Conservation (phyloP, 2,329 filamentous ascomycete species). For the Paramyrothecium roridum region DNA sequence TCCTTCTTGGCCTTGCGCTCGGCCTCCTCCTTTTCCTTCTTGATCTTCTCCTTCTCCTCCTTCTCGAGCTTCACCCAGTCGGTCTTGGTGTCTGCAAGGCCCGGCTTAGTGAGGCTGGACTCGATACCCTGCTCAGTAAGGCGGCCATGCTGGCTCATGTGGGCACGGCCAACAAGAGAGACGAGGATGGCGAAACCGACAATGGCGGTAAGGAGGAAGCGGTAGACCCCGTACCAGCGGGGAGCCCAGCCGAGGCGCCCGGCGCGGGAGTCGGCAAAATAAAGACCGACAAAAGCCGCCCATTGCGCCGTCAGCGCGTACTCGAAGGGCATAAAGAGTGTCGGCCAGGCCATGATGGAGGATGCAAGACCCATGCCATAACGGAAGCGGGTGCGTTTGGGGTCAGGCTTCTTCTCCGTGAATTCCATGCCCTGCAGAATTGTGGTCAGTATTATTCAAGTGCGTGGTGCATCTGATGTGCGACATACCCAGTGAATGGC, state of each 20-base stretch:
- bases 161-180: slow-evolving; percentile 77
- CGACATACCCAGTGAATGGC: slow-evolving; percentile 77
- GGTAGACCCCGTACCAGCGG: slow-evolving; percentile 82
- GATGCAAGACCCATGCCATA: slow-evolving; percentile 82
- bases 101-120: slow-evolving; percentile 32
- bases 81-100: slow-evolving; percentile 29
- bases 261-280: slow-evolving; percentile 78
- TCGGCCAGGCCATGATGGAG: slow-evolving; percentile 84
- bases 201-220: slow-evolving; percentile 87
- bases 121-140: slow-evolving; percentile 30
- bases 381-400: slow-evolving; percentile 67
- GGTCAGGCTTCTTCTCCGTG: slow-evolving; percentile 61
- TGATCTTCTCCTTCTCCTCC: slow-evolving; percentile 30
- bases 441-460: not conserved
- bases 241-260: slow-evolving; percentile 75
- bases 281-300: slow-evolving; percentile 77
- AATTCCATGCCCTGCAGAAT: slow-evolving; percentile 67
- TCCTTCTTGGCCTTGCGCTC: slow-evolving; percentile 14
- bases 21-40: slow-evolving; percentile 19
- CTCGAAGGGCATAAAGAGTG: slow-evolving; percentile 77
- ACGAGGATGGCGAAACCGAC: slow-evolving; percentile 80
- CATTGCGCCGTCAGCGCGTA: slow-evolving; percentile 86
- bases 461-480: slow-evolving; percentile 3
- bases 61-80: slow-evolving; percentile 45
- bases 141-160: slow-evolving; percentile 49